phyloP scores from a whole-genome alignment of 2,329 filamentous ascomycete genomes.

The Xylaria polymorpha region DNA sequence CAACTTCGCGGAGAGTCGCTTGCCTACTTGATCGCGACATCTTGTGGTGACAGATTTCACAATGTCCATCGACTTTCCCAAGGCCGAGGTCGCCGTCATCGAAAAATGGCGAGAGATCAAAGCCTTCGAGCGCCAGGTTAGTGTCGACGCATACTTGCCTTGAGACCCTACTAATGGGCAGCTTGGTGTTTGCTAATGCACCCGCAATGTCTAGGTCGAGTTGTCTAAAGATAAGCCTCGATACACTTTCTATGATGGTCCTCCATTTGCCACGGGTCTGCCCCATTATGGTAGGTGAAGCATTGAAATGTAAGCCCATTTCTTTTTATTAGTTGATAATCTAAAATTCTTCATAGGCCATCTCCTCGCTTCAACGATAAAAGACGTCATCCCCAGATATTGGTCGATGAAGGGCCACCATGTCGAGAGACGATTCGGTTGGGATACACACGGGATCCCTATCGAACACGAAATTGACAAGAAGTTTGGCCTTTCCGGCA shows the following conservation, averaged over 20 bases:
- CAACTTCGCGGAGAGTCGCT: not conserved
- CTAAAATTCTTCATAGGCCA: constrained; percentile 58
- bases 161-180: constrained; percentile 4
- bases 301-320: too few relatives aligned
- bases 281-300: constrained; percentile 64
- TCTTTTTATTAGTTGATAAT: too few relatives aligned
- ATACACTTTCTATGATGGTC: constrained; percentile 96
- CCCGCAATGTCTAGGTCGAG: constrained; percentile 65
- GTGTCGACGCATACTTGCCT: constrained; percentile 36
- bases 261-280: constrained; percentile 79
- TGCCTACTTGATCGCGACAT: constrained; percentile 13
- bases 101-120: constrained; percentile 90
- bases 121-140: constrained; percentile 86
- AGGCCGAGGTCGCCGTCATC: constrained; percentile 88
- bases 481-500: constrained; percentile 88
- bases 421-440: constrained; percentile 92
- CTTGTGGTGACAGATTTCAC: constrained; percentile 39
- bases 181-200: constrained; percentile 36
- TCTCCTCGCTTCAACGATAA: constrained; percentile 91
- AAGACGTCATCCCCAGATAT: constrained; percentile 95
- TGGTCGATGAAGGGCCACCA: constrained; percentile 98
- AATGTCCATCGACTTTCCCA: constrained; percentile 93
- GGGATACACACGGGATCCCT: constrained; percentile 94
- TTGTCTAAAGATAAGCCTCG: constrained; percentile 83
- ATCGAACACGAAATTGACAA: constrained; percentile 99